Evolutionary conservation across 2,329 filamentous ascomycete species (phyloP), one percentile per base, ranked within the genome.

Genomic region (Parafenestella ontariensis): DNA sequence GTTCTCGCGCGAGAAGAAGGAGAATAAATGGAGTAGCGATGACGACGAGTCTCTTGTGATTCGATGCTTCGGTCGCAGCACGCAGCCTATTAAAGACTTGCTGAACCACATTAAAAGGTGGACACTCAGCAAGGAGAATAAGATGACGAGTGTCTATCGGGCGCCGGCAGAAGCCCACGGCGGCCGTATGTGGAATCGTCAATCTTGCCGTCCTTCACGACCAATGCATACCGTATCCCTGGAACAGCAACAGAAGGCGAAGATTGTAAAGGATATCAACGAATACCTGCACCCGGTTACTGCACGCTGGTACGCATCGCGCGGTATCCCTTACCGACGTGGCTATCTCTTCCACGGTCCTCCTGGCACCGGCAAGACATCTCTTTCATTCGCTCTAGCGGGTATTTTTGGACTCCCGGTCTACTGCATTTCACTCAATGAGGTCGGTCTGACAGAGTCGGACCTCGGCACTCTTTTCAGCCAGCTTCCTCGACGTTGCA

Each of bases 331-430:
- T 0, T 96, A 96, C 71, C 85, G 92, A 13, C 83, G 92, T 4
- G 92, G 92, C 0, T 96, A 95, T 67, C 83, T 96, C 0, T 85
- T 96, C 15, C 82, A 93, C 60, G 92, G 92, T 0, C 90, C 91
- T 0, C 90, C 90, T 0, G 90, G 91, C 0, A 93, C 90, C 0
- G 90, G 91, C 13, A 95, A 94, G 75, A 89, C 86, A 1, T 66
- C 61, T 0, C 55, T 72, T n/a, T 66, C 62, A 1, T 71, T 74
- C 24, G 78, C 80, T 0, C 64, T 82, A 1, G 79, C 79, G 10
- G 79, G 79, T 1, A 73, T 81, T 31, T 82, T 82, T 49, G 78
- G 79, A 2, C 65, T 82, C 2, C 72, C 77, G 37, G 76, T 82
- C 24, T 79, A 80, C 62, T 77, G 75, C 46, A 77, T 81, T 28